phyloP scores from a whole-genome alignment of 1,284 basidiomycete species.

The Sphagnurus paluster region DNA sequence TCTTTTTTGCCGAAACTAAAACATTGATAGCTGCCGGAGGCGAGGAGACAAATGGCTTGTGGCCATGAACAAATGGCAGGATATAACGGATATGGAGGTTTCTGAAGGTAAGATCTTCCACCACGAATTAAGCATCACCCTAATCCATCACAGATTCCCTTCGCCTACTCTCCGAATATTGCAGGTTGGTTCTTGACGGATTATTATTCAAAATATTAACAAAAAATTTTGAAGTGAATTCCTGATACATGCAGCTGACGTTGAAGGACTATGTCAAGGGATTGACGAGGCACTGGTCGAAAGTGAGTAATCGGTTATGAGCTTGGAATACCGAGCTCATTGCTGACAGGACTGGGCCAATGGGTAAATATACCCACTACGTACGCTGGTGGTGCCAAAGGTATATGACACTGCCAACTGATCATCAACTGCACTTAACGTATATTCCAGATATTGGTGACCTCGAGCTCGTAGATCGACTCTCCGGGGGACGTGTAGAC shows the following conservation, averaged over 20 bases:
- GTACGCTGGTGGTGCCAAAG: constrained; percentile 95
- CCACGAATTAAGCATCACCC: constrained; percentile 3
- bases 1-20: not conserved
- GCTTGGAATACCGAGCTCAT: not conserved
- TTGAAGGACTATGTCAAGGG: constrained; percentile 96
- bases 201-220: not conserved
- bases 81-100: constrained; percentile 93
- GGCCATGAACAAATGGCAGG: constrained; percentile 99
- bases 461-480: constrained; percentile 77
- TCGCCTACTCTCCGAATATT: constrained; percentile 69
- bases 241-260: constrained; percentile 95
- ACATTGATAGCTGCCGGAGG: constrained; percentile 74
- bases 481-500: constrained; percentile 89
- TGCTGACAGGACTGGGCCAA: constrained; percentile 76
- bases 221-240: constrained; percentile 70
- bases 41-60: constrained; percentile 85
- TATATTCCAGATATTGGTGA: constrained; percentile 71
- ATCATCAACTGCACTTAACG: constrained; percentile 4
- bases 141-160: constrained; percentile 58
- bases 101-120: constrained; percentile 59
- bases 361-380: constrained; percentile 94
- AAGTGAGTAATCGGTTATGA: constrained; percentile 49
- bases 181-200: constrained; percentile 53
- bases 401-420: constrained; percentile 41
- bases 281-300: constrained; percentile 90